phyloP scores from a whole-genome alignment of 345 rosid species.

The Aegle marmelos region DNA sequence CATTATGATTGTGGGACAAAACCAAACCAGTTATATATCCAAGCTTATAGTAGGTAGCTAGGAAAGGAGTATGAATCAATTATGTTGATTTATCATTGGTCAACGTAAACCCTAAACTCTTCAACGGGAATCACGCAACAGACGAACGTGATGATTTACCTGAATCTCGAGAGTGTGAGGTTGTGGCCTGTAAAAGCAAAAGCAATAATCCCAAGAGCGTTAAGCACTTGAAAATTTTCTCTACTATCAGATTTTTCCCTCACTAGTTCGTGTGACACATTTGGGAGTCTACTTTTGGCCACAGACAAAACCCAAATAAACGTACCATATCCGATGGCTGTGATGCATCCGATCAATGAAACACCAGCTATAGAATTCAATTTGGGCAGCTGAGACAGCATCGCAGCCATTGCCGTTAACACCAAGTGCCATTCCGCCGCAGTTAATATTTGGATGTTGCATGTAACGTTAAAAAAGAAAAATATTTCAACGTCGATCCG shows the following conservation, averaged over 20 bases:
- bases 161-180: constrained; percentile 18
- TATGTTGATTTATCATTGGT: no score
- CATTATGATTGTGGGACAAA: no score
- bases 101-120: no score
- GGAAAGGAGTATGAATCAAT: no score
- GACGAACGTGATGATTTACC: no score
- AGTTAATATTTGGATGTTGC: constrained; percentile 4
- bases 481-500: constrained; percentile 37
- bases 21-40: no score
- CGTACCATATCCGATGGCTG: constrained; percentile 35
- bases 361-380: constrained; percentile 40
- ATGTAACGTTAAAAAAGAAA: constrained; percentile 6
- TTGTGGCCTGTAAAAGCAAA: constrained; percentile 47
- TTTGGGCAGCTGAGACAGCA: constrained; percentile 46
- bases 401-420: constrained; percentile 34
- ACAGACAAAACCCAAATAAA: constrained; percentile 37
- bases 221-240: constrained; percentile 21
- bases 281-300: constrained; percentile 26
- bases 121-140: no score
- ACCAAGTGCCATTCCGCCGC: constrained; percentile 31
- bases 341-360: constrained; percentile 32
- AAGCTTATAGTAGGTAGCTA: no score
- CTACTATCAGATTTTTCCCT: background rate
- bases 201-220: constrained; percentile 37
- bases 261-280: constrained; percentile 31